Base-by-base conservation (phyloP, 2,329 filamentous ascomycete species). In the Huntiella moniliformis region DNA sequence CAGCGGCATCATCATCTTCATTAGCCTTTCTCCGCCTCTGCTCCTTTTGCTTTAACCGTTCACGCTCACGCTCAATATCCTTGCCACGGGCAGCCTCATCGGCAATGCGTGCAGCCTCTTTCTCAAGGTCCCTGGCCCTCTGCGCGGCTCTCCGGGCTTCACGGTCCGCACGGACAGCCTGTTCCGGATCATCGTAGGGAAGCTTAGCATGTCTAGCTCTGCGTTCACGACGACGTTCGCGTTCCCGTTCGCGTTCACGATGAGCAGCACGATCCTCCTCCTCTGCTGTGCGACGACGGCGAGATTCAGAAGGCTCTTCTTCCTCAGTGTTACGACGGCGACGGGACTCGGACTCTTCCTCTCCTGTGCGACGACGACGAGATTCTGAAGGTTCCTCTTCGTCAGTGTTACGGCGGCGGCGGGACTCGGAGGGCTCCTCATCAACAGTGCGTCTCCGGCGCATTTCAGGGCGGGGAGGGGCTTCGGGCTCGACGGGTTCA, bases 81-180 rank as follows among this genome's bases (percentile, higher is more conserved):
- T 73, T 74, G 5, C 64, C 65, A 28, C 64, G 65, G 39, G 71
- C 71, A 4, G 69, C 64, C 42, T 79, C 75, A 45, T 77, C 71
- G 3, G 65, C 65, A 5, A 63, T 66, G 17, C 73, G 67, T n/a
- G 58, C 61, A 32, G 67, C 67, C 45, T 63, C 63, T 5, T 61
- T 63, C 47, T 76, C 72, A 2, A 70, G 67, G 12, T 68, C 70
- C 44, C 66, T 70, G 1, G 73, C 68, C 47, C 70, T 71, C n/a
- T 78, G 73, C 47, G 75, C 74, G 28, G 73, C 74, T 38, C 69
- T 70, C 41, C 74, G 70, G 16, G 71, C 73, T 56, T 82, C 79
- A 18, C 67, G 64, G 10, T 78, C 74, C 28, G 67, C 64, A 12
- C 77, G 66, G 60, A 53, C 63, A 58, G 34, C 53, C 60, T 42